Conservation (phyloP, 331 rosid genomes). For the Rosa hybrid region DNA sequence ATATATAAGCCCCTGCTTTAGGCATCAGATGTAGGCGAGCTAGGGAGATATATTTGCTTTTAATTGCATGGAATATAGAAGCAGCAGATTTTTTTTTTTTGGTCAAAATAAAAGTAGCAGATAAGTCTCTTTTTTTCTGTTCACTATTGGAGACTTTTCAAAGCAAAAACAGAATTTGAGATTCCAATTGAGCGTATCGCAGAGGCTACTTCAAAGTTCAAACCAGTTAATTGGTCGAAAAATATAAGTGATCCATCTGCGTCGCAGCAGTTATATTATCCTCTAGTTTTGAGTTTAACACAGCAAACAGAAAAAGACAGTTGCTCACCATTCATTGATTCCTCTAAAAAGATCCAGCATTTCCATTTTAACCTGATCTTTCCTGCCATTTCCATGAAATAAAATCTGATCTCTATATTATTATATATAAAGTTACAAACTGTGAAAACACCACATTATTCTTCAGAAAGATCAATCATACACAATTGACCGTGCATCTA, state of each 20-base stretch:
- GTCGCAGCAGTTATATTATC: not conserved
- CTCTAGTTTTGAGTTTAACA: not conserved
- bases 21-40: not conserved
- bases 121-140: not conserved
- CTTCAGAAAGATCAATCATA: not conserved
- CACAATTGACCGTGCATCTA: not conserved
- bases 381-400: not conserved
- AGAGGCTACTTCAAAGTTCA: not conserved
- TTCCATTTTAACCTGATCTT: not conserved
- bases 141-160: not conserved
- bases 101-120: not conserved
- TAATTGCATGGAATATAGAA: not conserved
- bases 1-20: too few relatives aligned
- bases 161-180: not conserved
- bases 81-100: not conserved
- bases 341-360: not conserved
- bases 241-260: not conserved
- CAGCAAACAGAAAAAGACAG: not conserved
- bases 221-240: too few relatives aligned
- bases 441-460: not conserved
- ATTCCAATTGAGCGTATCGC: not conserved
- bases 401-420: not conserved
- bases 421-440: too few relatives aligned
- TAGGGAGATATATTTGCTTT: too few relatives aligned
- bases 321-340: not conserved